Base-by-base conservation (phyloP, 1,284 basidiomycete species). In the Ceratobasidium theobromae region DNA sequence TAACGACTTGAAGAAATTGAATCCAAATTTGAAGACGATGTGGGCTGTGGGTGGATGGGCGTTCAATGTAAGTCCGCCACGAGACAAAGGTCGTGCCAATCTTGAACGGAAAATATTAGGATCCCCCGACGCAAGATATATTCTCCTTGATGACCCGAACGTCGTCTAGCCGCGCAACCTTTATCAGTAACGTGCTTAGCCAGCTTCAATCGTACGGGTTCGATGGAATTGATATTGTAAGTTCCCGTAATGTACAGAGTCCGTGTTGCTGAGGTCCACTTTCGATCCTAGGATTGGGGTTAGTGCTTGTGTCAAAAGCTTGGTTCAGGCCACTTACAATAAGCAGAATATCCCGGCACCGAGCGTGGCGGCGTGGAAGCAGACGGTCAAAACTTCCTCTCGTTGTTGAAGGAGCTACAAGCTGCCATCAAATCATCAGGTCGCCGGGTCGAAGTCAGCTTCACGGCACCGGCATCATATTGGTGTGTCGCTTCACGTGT, bases 31-130 rank as follows among this genome's bases (percentile, higher is more conserved):
- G n/a, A 62, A 62, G 58, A 62, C 58, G 12, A 62, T 62, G 58
- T 62, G 58, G 58, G 58, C 58, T 3, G 58, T 62, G 11, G 58
- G 58, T 25, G 58, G 58, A 5, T 62, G 58, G 58, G 58, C 58
- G 28, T 62, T 62, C 23, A 62, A 62, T 25, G 58, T 51, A 43
- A 46, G 58, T 51, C 1, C 25, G 33, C 9, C 35, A 4, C 5
- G 18, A 3, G 30, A 35, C 18, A 21, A 2, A 40, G n/a, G 18
- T 18, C 33, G 12, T 3, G 12, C n/a, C 32, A 49, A 4, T 12
- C 4, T 30, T 49, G n/a, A 30, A 4, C 4, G 14, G 3, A 30
- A 9, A 18, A 4, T 46, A 30, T 16, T 40, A 62, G 58, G 58
- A 62, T 38, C 58, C 58, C 2, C 58, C 58, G 2, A 49, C 43